Base-by-base conservation (phyloP, 129 eudicot species). In the Pulicaria dysenterica region DNA sequence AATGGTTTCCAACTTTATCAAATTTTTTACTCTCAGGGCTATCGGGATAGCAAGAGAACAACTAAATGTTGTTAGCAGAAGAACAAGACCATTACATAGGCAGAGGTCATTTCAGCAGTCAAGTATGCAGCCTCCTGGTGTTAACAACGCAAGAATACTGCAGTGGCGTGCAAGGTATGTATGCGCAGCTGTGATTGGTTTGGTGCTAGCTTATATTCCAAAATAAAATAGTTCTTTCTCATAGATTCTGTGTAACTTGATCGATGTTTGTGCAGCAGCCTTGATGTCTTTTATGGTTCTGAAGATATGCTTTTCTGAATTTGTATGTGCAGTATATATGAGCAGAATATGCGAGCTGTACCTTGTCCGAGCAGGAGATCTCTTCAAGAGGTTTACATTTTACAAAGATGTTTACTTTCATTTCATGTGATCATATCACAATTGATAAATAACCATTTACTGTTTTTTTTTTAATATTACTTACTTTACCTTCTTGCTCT, bases 111-210 rank as follows among this genome's bases (percentile, higher is more conserved):
- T 89, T 76, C 78, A 80, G 59, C 70, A 45, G 9, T 19, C 68
- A 8, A 59, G 67, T 42, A 15, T 67, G 47, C 65, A 69, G 62
- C 62, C 79, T 49, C 81, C 77, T 54, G 86, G 82, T 62, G 78
- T 67, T 72, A 47, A 67, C 55, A 45, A 72, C 45, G 85, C 82
- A 40, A 84, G 83, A 75, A 65, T 86, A 72, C 50, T 71, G 53
- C 86, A 47, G 14, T 89, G 96, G 96, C 93, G 90, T 41, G 73
- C 78, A 38, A 88, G 95, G 91, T 88, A 71, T 59, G 10, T 69
- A 19, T 49, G 8, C 16, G 31, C 5, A 7, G 4, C 56, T 31
- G 24, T 56, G 31, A 11, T 38, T 34, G 10, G 6, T 79, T 16
- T 39, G 5, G 39, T 64, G 53, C 48, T 36, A 10, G 13, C 40